Conservation (phyloP, 805 yeast genomes). For the Nakazawaea siamensis region DNA sequence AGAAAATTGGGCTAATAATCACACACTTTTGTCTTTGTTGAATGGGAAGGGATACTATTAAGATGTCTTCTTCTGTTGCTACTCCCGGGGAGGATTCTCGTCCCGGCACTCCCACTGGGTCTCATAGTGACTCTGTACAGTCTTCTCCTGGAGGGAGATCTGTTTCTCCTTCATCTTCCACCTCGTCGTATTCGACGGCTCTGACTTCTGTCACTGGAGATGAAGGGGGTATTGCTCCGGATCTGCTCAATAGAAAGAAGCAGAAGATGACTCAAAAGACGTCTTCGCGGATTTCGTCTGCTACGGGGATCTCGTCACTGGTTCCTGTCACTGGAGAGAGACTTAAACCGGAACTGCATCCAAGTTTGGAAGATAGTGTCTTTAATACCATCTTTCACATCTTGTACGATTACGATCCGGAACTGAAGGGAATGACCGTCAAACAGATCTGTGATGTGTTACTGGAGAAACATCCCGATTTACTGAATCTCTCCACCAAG, state of each 20-base stretch:
- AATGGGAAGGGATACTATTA: no score
- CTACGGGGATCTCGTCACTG: constrained; percentile 68
- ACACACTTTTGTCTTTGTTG: constrained; percentile 11
- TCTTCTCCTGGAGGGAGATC: no score
- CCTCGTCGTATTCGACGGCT: constrained; percentile 28
- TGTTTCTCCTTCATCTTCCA: constrained; percentile 37
- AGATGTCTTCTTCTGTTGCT: no score
- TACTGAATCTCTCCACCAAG: constrained; percentile 74
- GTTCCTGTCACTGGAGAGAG: constrained; percentile 75
- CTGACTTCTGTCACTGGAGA: constrained; percentile 19
- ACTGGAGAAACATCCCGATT: constrained; percentile 70
- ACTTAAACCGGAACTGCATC: constrained; percentile 62
- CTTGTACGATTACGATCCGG: constrained; percentile 58
- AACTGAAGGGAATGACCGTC: constrained; percentile 80
- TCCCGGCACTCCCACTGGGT: no score
- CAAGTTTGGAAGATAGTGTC: constrained; percentile 67
- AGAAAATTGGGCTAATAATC: constrained; percentile 6
- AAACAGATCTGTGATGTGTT: constrained; percentile 77
- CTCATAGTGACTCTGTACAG: no score
- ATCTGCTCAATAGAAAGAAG: constrained; percentile 17
- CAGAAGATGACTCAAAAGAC: constrained; percentile 21
- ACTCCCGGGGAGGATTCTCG: no score
- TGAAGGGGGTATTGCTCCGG: constrained; percentile 9
- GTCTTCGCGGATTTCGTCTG: constrained; percentile 40
- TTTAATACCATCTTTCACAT: constrained; percentile 68